Evolutionary conservation across 2,329 filamentous ascomycete genomes (phyloP).

Genomic region (Fusarium dimerum): DNA sequence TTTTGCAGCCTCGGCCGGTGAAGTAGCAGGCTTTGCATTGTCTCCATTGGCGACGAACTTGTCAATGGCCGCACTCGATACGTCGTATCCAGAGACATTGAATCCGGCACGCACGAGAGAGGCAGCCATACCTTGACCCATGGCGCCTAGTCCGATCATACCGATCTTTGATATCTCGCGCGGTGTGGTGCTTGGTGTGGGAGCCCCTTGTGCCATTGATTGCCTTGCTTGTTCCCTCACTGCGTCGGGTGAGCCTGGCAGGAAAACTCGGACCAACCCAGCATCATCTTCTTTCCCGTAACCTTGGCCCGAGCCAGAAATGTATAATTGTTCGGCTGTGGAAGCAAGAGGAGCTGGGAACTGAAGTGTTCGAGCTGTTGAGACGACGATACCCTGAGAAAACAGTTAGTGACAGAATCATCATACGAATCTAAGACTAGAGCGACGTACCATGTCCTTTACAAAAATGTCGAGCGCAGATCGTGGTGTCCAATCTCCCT

Average conservation of each 20-base stretch:
- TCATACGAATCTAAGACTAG: background rate
- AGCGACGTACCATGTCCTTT: constrained; percentile 35
- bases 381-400: constrained; percentile 25
- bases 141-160: constrained; percentile 40
- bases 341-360: constrained; percentile 40
- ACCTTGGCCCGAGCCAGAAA: constrained; percentile 28
- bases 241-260: constrained; percentile 12
- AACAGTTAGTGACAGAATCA: background rate
- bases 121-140: constrained; percentile 41
- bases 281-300: constrained; percentile 32
- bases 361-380: constrained; percentile 28
- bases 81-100: constrained; percentile 36
- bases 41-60: constrained; percentile 30
- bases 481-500: constrained; percentile 40
- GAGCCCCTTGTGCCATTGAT: constrained; percentile 1
- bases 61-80: constrained; percentile 31
- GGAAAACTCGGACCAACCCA: constrained; percentile 29
- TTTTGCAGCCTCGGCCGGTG: constrained; percentile 30
- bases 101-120: constrained; percentile 36
- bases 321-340: constrained; percentile 35
- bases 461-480: constrained; percentile 39
- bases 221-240: constrained; percentile 18
- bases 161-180: constrained; percentile 33
- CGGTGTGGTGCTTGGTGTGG: background rate
- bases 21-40: constrained; percentile 22